These are phyloP conservation scores for Mollisiaceae sp. DNA, from an alignment of 2,329 filamentous ascomycete genomes.

Conservation along the genomic window DNA sequence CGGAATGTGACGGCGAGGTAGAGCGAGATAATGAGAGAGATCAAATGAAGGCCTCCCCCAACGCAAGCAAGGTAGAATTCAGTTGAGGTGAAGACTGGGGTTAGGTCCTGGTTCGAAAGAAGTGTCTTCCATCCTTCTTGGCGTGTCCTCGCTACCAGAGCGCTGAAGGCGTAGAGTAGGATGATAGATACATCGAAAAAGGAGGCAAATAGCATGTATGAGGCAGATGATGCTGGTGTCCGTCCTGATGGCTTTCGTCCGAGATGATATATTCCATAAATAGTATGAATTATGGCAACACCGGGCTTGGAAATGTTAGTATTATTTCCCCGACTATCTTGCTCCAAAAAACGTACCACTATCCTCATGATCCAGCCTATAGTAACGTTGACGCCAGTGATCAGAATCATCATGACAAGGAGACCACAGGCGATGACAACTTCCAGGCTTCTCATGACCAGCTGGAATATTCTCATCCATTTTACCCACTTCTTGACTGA, in stretches of 20 bases:
- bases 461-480: slow-evolving; percentile 69
- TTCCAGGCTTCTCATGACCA: slow-evolving; percentile 69
- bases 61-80: slow-evolving; percentile 71
- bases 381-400: slow-evolving; percentile 67
- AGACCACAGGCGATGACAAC: slow-evolving; percentile 73
- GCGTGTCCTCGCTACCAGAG: slow-evolving; percentile 49
- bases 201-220: slow-evolving; percentile 85
- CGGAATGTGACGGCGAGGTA: slow-evolving; percentile 82
- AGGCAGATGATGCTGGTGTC: slow-evolving; percentile 79
- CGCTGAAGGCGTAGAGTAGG: slow-evolving; percentile 62
- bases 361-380: slow-evolving; percentile 79
- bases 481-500: slow-evolving; percentile 75
- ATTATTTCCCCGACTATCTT: neutral
- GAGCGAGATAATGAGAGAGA: slow-evolving; percentile 72
- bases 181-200: slow-evolving; percentile 68
- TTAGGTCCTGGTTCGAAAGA: slow-evolving; percentile 59
- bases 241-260: slow-evolving; percentile 71
- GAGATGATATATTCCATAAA: slow-evolving; percentile 84
- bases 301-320: slow-evolving; percentile 63
- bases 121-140: slow-evolving; percentile 67
- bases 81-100: slow-evolving; percentile 65
- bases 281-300: slow-evolving; percentile 71
- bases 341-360: slow-evolving; percentile 60
- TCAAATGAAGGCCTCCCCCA: slow-evolving; percentile 69
- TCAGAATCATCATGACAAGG: slow-evolving; percentile 76